Evolutionary conservation across 164 flowering plant genomes (phyloP).

Genomic region (Macadamia tetraphylla): DNA sequence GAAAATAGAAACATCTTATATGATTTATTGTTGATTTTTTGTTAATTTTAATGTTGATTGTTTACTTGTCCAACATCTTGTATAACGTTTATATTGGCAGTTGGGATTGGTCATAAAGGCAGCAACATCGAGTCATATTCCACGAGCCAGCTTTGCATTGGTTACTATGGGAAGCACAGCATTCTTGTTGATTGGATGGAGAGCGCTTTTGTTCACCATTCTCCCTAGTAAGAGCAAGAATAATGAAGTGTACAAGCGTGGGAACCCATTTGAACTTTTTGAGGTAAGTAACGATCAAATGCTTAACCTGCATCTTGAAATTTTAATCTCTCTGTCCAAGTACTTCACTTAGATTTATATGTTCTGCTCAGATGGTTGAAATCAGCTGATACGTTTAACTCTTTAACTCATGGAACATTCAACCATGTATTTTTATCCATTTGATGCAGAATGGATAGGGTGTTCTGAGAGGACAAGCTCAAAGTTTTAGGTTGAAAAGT

Average conservation of each 20-base stretch:
- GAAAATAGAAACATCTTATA: too few relatives aligned
- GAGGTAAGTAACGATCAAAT: constrained; percentile 45
- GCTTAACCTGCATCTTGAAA: not conserved
- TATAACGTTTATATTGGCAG: constrained; percentile 34
- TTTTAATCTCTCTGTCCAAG: not conserved
- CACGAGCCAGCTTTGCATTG: constrained; percentile 48
- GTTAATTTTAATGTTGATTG: too few relatives aligned
- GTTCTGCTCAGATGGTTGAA: not conserved
- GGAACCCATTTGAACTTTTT: constrained; percentile 89
- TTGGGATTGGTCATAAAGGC: constrained; percentile 67
- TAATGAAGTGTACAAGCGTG: constrained; percentile 63
- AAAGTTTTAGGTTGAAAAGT: too few relatives aligned
- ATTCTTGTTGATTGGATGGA: constrained; percentile 84
- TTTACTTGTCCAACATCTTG: not conserved
- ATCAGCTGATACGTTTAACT: too few relatives aligned
- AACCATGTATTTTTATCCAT: too few relatives aligned
- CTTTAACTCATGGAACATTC: too few relatives aligned
- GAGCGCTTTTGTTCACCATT: constrained; percentile 49
- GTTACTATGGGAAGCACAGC: constrained; percentile 90
- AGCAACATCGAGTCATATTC: constrained; percentile 56
- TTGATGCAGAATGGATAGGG: too few relatives aligned
- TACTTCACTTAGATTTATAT: not conserved
- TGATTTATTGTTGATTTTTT: too few relatives aligned
- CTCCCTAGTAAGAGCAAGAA: constrained; percentile 51
- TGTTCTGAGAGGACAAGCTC: too few relatives aligned